Evolutionary conservation across 1,284 basidiomycete genomes (phyloP).

Genomic region (Melampsora larici-populina): DNA sequence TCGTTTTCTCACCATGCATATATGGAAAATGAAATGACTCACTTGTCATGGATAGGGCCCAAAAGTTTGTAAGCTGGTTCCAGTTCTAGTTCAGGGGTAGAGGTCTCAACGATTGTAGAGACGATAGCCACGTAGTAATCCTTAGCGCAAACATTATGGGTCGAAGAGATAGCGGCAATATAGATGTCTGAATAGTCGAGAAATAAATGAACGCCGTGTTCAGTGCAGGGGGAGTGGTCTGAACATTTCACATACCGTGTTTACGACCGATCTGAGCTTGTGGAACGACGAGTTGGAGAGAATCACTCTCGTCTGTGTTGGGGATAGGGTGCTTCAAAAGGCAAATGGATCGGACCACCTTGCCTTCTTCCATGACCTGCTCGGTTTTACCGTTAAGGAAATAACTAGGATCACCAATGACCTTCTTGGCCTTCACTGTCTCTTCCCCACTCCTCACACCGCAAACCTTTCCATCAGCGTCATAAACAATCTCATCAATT

Average conservation of each 20-base stretch:
- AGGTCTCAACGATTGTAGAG: conserved; percentile 96
- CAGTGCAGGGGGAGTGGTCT: conserved; percentile 15
- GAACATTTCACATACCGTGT: conserved; percentile 66
- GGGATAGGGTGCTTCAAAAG: conserved; percentile 98
- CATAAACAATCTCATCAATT: conserved; percentile 85
- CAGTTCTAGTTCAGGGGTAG: conserved; percentile 88
- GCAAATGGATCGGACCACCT: conserved; percentile 95
- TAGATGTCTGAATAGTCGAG: conserved; percentile 78
- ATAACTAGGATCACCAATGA: conserved; percentile 97
- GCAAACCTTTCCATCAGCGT: conserved; percentile 79
- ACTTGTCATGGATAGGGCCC: conserved; percentile 93
- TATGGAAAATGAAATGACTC: conserved; percentile 52
- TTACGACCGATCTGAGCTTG: conserved; percentile 94
- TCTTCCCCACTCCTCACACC: conserved; percentile 87
- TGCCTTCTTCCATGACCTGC: conserved; percentile 87
- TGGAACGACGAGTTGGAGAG: conserved; percentile 95
- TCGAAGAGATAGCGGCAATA: conserved; percentile 91
- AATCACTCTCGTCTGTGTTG: conserved; percentile 91
- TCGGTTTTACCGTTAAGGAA: conserved; percentile 68
- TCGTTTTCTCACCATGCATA: not conserved
- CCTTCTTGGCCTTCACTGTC: conserved; percentile 94
- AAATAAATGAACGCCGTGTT: conserved; percentile 15
- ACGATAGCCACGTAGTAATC: conserved; percentile 95
- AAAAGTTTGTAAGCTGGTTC: conserved; percentile 84
- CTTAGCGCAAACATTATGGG: conserved; percentile 95